phyloP scores from a whole-genome alignment of 805 yeast genomes.

The Lipomyces yamadae region DNA sequence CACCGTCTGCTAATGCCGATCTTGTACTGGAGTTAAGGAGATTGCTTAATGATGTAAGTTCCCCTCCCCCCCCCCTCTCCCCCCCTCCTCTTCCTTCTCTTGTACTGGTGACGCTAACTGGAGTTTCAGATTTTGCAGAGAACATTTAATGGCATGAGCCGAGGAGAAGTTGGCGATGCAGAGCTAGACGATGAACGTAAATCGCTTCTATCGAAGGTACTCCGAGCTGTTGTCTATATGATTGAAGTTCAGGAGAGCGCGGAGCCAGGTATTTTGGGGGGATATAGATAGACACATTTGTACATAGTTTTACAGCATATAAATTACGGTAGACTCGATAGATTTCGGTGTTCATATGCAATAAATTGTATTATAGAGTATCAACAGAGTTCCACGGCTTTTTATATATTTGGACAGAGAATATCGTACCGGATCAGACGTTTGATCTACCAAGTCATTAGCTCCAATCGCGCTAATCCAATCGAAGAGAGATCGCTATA shows the following conservation, averaged over 20 bases:
- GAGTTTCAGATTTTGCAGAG: constrained; percentile 5
- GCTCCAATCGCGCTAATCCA: background rate
- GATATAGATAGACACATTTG: background rate
- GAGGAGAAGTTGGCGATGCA: background rate
- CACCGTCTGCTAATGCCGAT: constrained; percentile 9
- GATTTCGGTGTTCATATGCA: background rate
- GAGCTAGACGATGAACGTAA: background rate
- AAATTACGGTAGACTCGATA: background rate
- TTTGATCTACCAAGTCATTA: constrained; percentile 42
- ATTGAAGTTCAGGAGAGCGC: constrained; percentile 16
- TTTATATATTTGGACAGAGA: constrained; percentile 59
- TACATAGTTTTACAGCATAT: background rate
- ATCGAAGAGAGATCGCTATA: constrained; percentile 31
- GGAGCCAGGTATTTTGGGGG: background rate
- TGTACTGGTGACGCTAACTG: background rate
- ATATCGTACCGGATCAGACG: constrained; percentile 66
- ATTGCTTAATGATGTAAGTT: constrained; percentile 2
- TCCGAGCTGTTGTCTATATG: constrained; percentile 18
- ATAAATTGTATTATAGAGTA: background rate
- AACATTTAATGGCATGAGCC: constrained; percentile 8
- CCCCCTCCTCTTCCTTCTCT: no score
- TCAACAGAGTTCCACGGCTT: background rate
- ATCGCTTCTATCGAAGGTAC: background rate
- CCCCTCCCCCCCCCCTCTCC: no score
- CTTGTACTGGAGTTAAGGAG: constrained; percentile 4